Percentiles rank a stretch among this genome's conserved stretches.
Evolutionary conservation across 306 rosid genomes (phyloP).

Genomic region (Purshia tridentata): DNA sequence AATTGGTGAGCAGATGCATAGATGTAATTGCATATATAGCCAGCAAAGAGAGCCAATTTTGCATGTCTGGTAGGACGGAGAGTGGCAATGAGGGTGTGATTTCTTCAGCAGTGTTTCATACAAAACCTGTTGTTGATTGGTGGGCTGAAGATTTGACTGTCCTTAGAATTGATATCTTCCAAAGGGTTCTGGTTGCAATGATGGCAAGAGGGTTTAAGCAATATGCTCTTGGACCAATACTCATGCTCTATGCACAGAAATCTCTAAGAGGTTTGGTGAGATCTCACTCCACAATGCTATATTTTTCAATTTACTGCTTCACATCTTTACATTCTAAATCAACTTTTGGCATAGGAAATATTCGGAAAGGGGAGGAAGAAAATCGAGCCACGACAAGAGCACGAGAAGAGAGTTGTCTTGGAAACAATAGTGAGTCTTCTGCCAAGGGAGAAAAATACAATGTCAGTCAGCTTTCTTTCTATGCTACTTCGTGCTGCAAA

Average conservation of each 20-base stretch:
- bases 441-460: conserved; percentile 71
- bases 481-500: conserved; percentile 82
- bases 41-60: conserved; percentile 76
- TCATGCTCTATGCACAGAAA: conserved; percentile 98
- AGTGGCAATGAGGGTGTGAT: conserved; percentile 35
- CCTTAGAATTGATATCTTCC: conserved; percentile 89
- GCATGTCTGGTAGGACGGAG: conserved; percentile 40
- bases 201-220: conserved; percentile 92
- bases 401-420: conserved; percentile 83
- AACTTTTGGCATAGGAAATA: conserved; percentile 48
- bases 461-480: conserved; percentile 92
- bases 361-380: conserved; percentile 83
- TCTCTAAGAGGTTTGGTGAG: conserved; percentile 99
- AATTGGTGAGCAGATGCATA: conserved; percentile 71
- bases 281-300: conserved; percentile 35
- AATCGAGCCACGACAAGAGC: conserved; percentile 68
- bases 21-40: conserved; percentile 78
- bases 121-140: conserved; percentile 74
- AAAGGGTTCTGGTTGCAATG: conserved; percentile 88
- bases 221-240: conserved; percentile 75
- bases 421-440: conserved; percentile 89
- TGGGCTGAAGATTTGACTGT: conserved; percentile 96
- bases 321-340: conserved; percentile 16
- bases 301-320: conserved; percentile 5
- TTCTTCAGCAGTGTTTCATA: conserved; percentile 44